These are phyloP conservation scores for Sesbania bispinosa DNA, from an alignment of 306 rosid species.

Conservation along the genomic window DNA sequence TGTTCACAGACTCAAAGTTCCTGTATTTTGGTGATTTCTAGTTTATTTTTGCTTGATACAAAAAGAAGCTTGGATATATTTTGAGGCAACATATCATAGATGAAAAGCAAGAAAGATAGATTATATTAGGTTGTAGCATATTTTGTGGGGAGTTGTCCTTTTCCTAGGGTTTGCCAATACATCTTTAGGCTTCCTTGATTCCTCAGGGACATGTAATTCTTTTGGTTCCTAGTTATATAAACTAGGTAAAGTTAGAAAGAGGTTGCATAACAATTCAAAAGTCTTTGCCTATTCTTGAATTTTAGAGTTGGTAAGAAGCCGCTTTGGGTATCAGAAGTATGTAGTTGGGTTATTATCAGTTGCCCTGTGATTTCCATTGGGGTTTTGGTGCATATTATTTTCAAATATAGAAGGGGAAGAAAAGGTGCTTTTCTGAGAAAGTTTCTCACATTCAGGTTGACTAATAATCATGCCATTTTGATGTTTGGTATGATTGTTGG, in stretches of 20 bases:
- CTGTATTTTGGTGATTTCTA: slow-evolving; percentile 4
- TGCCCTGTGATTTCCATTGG: background rate
- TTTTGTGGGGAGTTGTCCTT: background rate
- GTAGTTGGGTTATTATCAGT: background rate
- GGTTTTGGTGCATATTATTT: slow-evolving; percentile 2
- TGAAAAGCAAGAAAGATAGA: background rate
- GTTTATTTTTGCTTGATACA: background rate
- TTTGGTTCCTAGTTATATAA: background rate
- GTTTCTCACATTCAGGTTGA: background rate
- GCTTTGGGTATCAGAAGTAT: background rate
- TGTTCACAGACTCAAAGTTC: background rate
- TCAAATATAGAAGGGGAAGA: background rate
- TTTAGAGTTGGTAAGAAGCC: background rate
- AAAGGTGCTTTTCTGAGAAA: background rate
- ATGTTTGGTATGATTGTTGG: background rate
- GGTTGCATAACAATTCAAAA: background rate
- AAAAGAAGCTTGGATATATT: background rate
- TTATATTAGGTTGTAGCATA: background rate
- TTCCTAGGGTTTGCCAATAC: background rate
- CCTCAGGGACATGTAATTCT: background rate
- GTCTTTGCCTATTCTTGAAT: background rate
- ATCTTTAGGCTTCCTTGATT: background rate
- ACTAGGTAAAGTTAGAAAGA: background rate
- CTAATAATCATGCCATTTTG: background rate
- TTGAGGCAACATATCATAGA: background rate